A percentile compares a stretch with the other conserved stretches of the same genome.
Evolutionary conservation across 2,329 filamentous ascomycete genomes (phyloP).

Genomic region (Aureobasidium mangrovei): DNA sequence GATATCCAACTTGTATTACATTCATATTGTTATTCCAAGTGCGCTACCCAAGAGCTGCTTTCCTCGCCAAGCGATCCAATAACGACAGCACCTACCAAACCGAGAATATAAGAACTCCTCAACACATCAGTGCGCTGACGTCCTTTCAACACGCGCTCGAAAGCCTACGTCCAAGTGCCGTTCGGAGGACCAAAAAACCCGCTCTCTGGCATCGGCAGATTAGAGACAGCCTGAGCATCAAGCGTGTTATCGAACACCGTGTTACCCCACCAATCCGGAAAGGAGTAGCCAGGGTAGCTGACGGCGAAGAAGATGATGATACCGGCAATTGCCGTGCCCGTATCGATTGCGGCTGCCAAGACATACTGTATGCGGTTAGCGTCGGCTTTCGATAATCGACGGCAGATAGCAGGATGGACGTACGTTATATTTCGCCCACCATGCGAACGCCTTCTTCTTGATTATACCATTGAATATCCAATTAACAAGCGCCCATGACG

Average conservation of each 20-base stretch:
- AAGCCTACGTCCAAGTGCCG: slow-evolving; percentile 17
- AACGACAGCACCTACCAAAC: too few species aligned
- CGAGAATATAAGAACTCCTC: too few species aligned
- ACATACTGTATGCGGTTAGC: slow-evolving; percentile 27
- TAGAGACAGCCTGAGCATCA: slow-evolving; percentile 30
- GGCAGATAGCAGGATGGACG: slow-evolving; percentile 70
- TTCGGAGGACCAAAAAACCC: slow-evolving; percentile 53
- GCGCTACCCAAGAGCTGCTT: too few species aligned
- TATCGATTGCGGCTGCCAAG: slow-evolving; percentile 36
- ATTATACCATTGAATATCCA: slow-evolving; percentile 74
- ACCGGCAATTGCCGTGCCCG: slow-evolving; percentile 34
- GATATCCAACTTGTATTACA: too few species aligned
- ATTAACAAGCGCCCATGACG: slow-evolving; percentile 80
- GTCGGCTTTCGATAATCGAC: background rate
- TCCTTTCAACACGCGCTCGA: too few species aligned
- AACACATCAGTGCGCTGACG: too few species aligned
- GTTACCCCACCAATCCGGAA: slow-evolving; percentile 26
- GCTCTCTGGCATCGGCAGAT: slow-evolving; percentile 46
- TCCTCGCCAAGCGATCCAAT: too few species aligned
- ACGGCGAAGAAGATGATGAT: slow-evolving; percentile 39
- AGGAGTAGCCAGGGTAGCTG: slow-evolving; percentile 32
- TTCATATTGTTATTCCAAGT: too few species aligned
- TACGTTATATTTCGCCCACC: slow-evolving; percentile 90
- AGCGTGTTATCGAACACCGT: slow-evolving; percentile 29
- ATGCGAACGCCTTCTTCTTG: slow-evolving; percentile 57